These are phyloP conservation scores for Medicago ruthenica DNA, from an alignment of 306 rosid species.

Conservation along the genomic window DNA sequence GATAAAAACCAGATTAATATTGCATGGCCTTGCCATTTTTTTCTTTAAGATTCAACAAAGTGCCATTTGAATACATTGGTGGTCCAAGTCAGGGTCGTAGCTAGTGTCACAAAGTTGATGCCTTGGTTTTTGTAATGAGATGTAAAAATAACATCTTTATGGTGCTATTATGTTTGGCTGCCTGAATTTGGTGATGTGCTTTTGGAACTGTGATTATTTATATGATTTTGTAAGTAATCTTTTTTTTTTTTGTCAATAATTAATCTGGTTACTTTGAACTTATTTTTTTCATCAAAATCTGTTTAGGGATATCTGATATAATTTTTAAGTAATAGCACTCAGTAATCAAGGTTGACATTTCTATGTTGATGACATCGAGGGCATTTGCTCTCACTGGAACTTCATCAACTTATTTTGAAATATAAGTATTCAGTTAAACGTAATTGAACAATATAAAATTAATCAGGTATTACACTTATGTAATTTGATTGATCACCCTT, in stretches of 20 bases:
- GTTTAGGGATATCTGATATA: not conserved
- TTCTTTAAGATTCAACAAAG: conserved; percentile 13
- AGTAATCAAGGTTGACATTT: not conserved
- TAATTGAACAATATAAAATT: too few relatives aligned
- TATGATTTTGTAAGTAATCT: not conserved
- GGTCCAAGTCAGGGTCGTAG: conserved; percentile 22
- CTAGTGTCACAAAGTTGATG: not conserved
- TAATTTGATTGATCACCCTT: too few relatives aligned
- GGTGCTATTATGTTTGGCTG: not conserved
- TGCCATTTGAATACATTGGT: conserved; percentile 16
- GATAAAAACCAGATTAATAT: conserved; percentile 13
- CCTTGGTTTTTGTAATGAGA: too few relatives aligned
- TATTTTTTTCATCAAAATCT: not conserved
- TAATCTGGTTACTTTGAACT: not conserved
- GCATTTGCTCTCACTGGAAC: not conserved
- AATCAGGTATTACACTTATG: too few relatives aligned
- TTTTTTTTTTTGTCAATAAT: not conserved
- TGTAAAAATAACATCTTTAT: too few relatives aligned
- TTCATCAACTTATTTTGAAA: too few relatives aligned
- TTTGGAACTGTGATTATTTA: not conserved
- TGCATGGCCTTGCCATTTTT: not conserved
- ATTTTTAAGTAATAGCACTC: too few relatives aligned
- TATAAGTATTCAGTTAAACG: too few relatives aligned
- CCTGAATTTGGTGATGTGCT: conserved; percentile 15
- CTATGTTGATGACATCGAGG: not conserved